These are phyloP conservation scores for Cordyceps tenuipes DNA, from an alignment of 2,329 filamentous ascomycete species.

Conservation along the genomic window DNA sequence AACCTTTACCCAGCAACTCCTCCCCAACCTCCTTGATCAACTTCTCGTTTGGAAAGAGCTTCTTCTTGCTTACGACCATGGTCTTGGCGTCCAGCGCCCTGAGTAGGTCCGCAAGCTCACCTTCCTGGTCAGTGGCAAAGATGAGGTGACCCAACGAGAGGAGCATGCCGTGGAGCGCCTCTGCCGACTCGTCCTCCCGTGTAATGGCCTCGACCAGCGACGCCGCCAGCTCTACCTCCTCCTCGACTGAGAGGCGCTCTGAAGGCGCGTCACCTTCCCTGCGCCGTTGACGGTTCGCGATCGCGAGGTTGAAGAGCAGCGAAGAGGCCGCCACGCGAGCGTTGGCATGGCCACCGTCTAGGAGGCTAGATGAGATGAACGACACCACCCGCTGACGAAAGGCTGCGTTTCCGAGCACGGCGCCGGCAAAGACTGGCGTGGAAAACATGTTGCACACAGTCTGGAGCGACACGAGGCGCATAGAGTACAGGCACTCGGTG, in stretches of 20 bases:
- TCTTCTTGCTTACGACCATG: slow-evolving; percentile 51
- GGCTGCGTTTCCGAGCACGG: slow-evolving; percentile 44
- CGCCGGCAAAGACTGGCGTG: slow-evolving; percentile 59
- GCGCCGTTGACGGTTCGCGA: slow-evolving; percentile 59
- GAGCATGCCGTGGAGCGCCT: slow-evolving; percentile 70
- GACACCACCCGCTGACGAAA: slow-evolving; percentile 54
- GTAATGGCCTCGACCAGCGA: slow-evolving; percentile 66
- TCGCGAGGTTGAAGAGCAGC: slow-evolving; percentile 73
- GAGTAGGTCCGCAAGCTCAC: slow-evolving; percentile 73
- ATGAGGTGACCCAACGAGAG: slow-evolving; percentile 68
- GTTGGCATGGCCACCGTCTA: slow-evolving; percentile 66
- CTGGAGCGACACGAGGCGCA: slow-evolving; percentile 77
- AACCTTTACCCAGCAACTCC: slow-evolving; percentile 43
- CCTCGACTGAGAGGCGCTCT: slow-evolving; percentile 50
- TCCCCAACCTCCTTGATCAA: slow-evolving; percentile 47
- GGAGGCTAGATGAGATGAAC: slow-evolving; percentile 67
- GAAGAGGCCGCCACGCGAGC: slow-evolving; percentile 75
- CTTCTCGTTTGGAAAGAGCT: slow-evolving; percentile 46
- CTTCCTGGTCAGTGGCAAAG: slow-evolving; percentile 60
- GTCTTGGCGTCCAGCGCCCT: slow-evolving; percentile 66
- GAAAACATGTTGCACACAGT: slow-evolving; percentile 79
- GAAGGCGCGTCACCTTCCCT: slow-evolving; percentile 45
- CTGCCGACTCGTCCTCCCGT: slow-evolving; percentile 51
- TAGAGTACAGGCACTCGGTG: slow-evolving; percentile 62
- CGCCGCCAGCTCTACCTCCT: slow-evolving; percentile 75